Evolutionary conservation across 2,329 filamentous ascomycete species (phyloP).

Genomic region (Microsporum audouinii): DNA sequence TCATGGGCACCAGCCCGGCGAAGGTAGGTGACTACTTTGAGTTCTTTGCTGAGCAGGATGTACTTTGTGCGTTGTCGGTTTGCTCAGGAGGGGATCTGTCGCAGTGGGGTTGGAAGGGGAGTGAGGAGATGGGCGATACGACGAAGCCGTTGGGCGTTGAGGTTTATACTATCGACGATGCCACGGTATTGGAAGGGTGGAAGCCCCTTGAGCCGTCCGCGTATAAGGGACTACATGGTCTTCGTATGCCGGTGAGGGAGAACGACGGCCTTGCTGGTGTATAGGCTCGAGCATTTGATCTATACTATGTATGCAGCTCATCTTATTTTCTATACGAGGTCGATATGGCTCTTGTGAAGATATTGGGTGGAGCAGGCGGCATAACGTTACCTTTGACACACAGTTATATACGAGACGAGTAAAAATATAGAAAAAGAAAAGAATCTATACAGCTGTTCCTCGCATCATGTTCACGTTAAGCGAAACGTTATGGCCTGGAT

Average conservation of each 20-base stretch:
- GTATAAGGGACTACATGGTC: constrained; percentile 57
- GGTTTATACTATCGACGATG: constrained; percentile 53
- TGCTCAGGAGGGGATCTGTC: constrained; percentile 74
- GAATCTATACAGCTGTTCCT: not conserved
- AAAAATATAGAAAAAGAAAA: not conserved
- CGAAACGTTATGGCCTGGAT: not conserved
- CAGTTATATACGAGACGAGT: not conserved
- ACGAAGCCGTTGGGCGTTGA: constrained; percentile 67
- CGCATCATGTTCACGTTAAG: not conserved
- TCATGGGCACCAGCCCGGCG: constrained; percentile 49
- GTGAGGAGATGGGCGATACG: constrained; percentile 49
- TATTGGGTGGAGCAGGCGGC: not conserved
- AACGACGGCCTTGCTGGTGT: constrained; percentile 14
- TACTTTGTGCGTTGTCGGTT: constrained; percentile 55
- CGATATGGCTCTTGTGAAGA: not conserved
- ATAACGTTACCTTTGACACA: not conserved
- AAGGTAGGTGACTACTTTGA: constrained; percentile 49
- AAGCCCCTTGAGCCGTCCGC: constrained; percentile 46
- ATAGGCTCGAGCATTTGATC: not conserved
- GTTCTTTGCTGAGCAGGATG: constrained; percentile 69
- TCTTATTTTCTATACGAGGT: not conserved
- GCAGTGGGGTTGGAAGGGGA: constrained; percentile 65
- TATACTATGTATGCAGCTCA: not conserved
- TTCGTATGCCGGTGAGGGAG: constrained; percentile 39
- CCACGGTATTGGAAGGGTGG: constrained; percentile 49